A percentile compares a stretch with the other conserved stretches of the same genome.
Evolutionary conservation across 2,329 filamentous ascomycete species (phyloP).

Genomic region (Ilyonectria mors-panacis): DNA sequence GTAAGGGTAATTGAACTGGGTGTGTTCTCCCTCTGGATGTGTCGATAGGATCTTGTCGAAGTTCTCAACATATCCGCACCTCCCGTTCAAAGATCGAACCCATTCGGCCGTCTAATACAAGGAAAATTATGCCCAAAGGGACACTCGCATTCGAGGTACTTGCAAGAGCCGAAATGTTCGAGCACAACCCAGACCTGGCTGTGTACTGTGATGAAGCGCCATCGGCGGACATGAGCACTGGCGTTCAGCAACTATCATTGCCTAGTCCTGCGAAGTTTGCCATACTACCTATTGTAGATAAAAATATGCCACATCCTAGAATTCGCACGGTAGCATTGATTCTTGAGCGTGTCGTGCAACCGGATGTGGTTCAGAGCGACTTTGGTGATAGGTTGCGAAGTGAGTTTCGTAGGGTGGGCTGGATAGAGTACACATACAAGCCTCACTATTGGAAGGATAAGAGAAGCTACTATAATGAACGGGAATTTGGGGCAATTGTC

Average conservation of each 20-base stretch:
- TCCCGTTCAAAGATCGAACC: neutral
- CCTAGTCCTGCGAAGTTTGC: neutral
- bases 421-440: constrained; percentile 13
- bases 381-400: neutral
- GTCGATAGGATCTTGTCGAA: constrained; percentile 3
- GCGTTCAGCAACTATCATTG: neutral
- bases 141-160: neutral
- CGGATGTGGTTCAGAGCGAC: neutral
- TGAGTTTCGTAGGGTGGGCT: constrained; percentile 5
- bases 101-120: neutral
- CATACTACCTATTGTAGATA: neutral
- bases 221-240: neutral
- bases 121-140: constrained; percentile 3
- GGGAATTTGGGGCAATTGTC: neutral
- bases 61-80: neutral
- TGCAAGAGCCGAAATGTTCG: neutral
- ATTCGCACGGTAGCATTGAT: neutral
- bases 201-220: neutral
- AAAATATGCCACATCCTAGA: neutral
- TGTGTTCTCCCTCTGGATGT: constrained; percentile 2
- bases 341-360: neutral
- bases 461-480: neutral
- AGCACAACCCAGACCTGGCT: neutral
- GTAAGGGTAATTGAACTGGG: neutral
- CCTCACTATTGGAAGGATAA: neutral